phyloP scores from a whole-genome alignment of 106 monocot genomes.

The Allium cepa region DNA sequence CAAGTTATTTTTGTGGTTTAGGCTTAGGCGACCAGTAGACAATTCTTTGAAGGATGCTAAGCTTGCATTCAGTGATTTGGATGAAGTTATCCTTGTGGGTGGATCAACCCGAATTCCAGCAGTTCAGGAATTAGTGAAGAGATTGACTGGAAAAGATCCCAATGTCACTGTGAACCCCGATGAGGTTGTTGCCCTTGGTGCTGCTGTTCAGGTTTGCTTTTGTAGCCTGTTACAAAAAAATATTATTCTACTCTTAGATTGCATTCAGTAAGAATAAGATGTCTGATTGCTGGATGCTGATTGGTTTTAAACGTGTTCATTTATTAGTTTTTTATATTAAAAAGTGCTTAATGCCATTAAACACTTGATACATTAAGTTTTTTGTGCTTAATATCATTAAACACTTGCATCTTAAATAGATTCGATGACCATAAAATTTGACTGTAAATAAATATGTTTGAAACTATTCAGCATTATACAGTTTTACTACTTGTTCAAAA shows the following conservation, averaged over 20 bases:
- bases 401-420: too few species aligned
- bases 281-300: too few species aligned
- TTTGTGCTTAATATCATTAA: too few species aligned
- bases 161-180: constrained; percentile 96
- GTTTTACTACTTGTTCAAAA: too few species aligned
- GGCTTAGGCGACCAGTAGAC: constrained; percentile 73
- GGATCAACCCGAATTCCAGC: constrained; percentile 92
- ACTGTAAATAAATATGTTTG: too few species aligned
- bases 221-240: not conserved
- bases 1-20: constrained; percentile 6
- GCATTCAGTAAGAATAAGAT: too few species aligned
- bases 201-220: constrained; percentile 80
- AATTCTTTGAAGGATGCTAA: constrained; percentile 81
- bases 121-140: constrained; percentile 82
- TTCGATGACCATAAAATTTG: too few species aligned
- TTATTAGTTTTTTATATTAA: too few species aligned
- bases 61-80: constrained; percentile 66
- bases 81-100: constrained; percentile 93
- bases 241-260: not conserved
- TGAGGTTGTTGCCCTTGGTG: constrained; percentile 92
- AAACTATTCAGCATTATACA: too few species aligned
- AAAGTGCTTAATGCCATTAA: too few species aligned
- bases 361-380: too few species aligned
- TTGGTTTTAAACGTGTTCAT: too few species aligned
- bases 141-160: constrained; percentile 81